Conservation (phyloP, 2,329 filamentous ascomycete genomes). For the Paecilomyces fulvus region DNA sequence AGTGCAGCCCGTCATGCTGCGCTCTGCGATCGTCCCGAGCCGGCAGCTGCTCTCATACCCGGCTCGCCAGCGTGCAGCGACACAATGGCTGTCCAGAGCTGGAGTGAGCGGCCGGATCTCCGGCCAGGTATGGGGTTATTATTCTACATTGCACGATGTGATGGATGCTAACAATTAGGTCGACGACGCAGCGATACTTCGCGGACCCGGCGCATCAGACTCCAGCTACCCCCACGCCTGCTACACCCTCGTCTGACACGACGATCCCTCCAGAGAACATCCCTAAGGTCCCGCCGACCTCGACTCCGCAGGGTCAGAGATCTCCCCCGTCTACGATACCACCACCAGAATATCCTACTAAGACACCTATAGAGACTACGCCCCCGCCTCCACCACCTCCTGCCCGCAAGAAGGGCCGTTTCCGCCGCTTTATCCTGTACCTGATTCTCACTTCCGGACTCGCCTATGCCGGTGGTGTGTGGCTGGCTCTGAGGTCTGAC, state of each 20-base stretch:
- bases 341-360: conserved; percentile 14
- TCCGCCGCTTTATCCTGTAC: conserved; percentile 69
- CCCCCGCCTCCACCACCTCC: conserved; percentile 34
- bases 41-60: conserved; percentile 34
- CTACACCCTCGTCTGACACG: conserved; percentile 37
- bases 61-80: conserved; percentile 25
- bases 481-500: conserved; percentile 87
- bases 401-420: conserved; percentile 60
- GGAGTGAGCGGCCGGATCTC: conserved; percentile 29
- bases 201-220: conserved; percentile 39
- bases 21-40: conserved; percentile 43
- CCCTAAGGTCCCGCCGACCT: conserved; percentile 38
- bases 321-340: conserved; percentile 26
- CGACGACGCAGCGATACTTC: conserved; percentile 38
- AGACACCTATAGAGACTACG: conserved; percentile 24
- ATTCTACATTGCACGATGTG: conserved; percentile 18
- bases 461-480: conserved; percentile 80
- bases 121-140: conserved; percentile 29
- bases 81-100: conserved; percentile 37
- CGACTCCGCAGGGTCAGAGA: conserved; percentile 25
- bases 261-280: conserved; percentile 42
- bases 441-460: conserved; percentile 67
- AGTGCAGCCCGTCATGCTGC: conserved; percentile 47
- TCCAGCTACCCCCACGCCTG: conserved; percentile 33
- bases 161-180: conserved; percentile 18